Percentiles rank a stretch among this genome's conserved stretches.
These are phyloP conservation scores for Suhomyces yuchorum DNA, from an alignment of 1,139 yeast genomes.

Conservation along the genomic window DNA sequence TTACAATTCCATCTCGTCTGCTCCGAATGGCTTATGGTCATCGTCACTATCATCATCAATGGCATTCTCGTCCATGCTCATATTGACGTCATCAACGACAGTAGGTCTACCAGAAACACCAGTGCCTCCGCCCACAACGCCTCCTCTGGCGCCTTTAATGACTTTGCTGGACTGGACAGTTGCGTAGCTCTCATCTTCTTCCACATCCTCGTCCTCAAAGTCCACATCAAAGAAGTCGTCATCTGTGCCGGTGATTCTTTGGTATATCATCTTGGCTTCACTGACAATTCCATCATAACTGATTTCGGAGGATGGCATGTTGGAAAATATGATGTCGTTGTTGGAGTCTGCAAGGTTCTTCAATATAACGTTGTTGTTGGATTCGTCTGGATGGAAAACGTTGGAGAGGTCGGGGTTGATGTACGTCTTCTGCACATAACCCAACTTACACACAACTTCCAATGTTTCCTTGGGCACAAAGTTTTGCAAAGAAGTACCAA, in stretches of 20 bases:
- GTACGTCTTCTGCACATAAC: slow-evolving; percentile 74
- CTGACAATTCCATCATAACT: slow-evolving; percentile 89
- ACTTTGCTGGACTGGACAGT: slow-evolving; percentile 8
- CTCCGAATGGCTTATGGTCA: slow-evolving; percentile 60
- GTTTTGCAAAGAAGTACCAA: slow-evolving; percentile 81
- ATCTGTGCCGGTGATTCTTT: slow-evolving; percentile 81
- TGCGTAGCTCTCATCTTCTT: slow-evolving; percentile 31
- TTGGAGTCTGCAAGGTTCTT: slow-evolving; percentile 33
- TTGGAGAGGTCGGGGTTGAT: slow-evolving; percentile 46
- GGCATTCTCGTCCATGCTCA: slow-evolving; percentile 39
- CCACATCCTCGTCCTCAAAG: slow-evolving; percentile 86
- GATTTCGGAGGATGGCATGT: slow-evolving; percentile 79
- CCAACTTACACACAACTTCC: slow-evolving; percentile 75
- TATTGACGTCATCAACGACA: slow-evolving; percentile 16
- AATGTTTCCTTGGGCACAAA: slow-evolving; percentile 82
- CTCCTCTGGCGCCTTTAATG: slow-evolving; percentile 9
- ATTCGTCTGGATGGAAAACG: slow-evolving; percentile 34
- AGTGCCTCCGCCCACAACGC: slow-evolving; percentile 14
- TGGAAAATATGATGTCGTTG: slow-evolving; percentile 59
- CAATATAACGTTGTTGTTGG: slow-evolving; percentile 33
- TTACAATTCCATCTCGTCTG: slow-evolving; percentile 69
- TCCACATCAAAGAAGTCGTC: slow-evolving; percentile 96
- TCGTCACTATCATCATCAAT: slow-evolving; percentile 45
- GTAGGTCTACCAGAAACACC: slow-evolving; percentile 9
- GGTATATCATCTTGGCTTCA: slow-evolving; percentile 76